Conservation (phyloP, 495 filamentous ascomycete species). For the Neurospora africana region DNA sequence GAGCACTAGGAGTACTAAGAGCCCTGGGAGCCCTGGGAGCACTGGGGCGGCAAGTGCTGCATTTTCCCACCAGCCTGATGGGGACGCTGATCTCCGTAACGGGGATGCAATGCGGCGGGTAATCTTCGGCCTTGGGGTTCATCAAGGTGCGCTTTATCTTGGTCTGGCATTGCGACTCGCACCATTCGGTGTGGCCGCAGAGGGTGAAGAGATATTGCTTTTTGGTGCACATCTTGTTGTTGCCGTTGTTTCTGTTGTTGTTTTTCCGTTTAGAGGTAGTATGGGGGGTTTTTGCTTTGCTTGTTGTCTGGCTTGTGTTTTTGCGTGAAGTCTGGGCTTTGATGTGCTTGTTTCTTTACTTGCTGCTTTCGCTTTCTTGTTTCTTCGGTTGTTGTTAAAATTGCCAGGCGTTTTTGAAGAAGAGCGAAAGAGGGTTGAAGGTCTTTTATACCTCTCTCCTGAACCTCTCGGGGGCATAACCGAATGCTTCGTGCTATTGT, state of each 20-base stretch:
- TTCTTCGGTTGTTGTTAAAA: not conserved
- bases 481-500: not conserved
- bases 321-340: not conserved
- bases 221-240: not conserved
- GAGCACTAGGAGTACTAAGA: not conserved
- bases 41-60: not conserved
- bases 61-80: not conserved
- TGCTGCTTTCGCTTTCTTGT: not conserved
- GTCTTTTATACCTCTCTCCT: not conserved
- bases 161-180: not conserved
- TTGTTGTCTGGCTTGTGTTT: not conserved
- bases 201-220: not conserved
- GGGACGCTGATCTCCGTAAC: not conserved
- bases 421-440: not conserved
- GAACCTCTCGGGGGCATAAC: not conserved
- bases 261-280: not conserved
- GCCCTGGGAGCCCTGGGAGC: not conserved
- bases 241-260: not conserved
- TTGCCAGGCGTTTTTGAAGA: not conserved
- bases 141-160: not conserved
- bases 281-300: not conserved
- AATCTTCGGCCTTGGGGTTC: not conserved
- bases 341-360: not conserved
- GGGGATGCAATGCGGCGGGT: not conserved
- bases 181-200: not conserved